Evolutionary conservation across 2,329 filamentous ascomycete genomes (phyloP), one percentile per base, ranked within the genome.

Genomic region (Pseudopyrenochaeta lycopersici): DNA sequence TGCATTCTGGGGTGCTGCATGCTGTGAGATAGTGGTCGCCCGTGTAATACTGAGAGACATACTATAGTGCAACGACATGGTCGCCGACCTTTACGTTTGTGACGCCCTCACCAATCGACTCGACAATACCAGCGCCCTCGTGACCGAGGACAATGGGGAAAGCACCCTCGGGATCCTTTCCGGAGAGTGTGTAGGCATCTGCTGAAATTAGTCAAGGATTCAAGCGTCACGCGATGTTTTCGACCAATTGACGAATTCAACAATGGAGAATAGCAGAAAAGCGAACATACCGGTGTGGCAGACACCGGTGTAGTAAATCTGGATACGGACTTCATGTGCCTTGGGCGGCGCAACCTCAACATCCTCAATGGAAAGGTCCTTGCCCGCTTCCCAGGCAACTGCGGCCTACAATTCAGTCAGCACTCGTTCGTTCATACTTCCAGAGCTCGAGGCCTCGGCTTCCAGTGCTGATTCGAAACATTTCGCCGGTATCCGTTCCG

Each of bases 261-360:
- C 36, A 6, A 29, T 5, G 23, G 17, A 7, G 40, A 14, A 9
- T n/a, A 21, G n/a, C 11, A 32, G 18, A 27, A 9, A 12, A 32
- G 17, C 6, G 3, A 32, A 64, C 72, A 35, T 81, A 95, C 91
- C 91, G 76, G 94, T 99, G 82, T 99, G 95, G 84, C 95, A 99
- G 76, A 99, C 95, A 80, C 95, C 95, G 48, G 95, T 99, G 84
- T 97, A 96, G 84, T 94, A 89, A 76, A 98, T 91, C 83, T 98
- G 82, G 75, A 99, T 97, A 71, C 95, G 91, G 74, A 99, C 95
- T 82, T 99, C 95, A 80, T 96, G 87, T 58, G 94, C 93, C 79
- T 85, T 88, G 55, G 95, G 95, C 60, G 94, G 90, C 47, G 84
- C 87, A 63, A 99, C 95, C 81, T 98, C 93, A 70, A 99, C 84